Evolutionary conservation across 768 basidiomycete genomes (phyloP), one percentile per base, ranked within the genome.

Genomic region (Cyathus striatus): DNA sequence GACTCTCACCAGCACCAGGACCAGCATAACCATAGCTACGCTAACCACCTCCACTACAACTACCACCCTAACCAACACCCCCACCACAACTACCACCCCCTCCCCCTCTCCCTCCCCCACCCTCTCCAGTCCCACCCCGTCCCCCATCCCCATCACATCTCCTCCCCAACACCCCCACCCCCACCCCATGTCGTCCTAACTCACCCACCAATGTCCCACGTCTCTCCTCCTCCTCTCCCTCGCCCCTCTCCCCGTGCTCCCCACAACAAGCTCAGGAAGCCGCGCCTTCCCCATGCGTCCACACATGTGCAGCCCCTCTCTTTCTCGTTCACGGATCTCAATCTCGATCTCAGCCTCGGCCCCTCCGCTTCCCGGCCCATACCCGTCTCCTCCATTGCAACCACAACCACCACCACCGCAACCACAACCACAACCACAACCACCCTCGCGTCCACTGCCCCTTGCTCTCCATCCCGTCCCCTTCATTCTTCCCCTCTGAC

Each of bases 191-290:
- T n/a, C n/a, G n/a, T n/a, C n/a, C 27, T 30, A n/a, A 9, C n/a
- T n/a, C 27, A 9, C 27, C 27, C 27, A n/a, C n/a, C n/a, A 9
- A 9, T 30, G n/a, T n/a, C 9, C 9, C 27, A n/a, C 27, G 9
- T n/a, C 9, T 9, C 27, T 9, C n/a, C 9, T 30, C 27, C 27
- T 9, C 27, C 27, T 9, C 27, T n/a, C 41, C 12, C 23, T 18
- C 25, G 23, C 22, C 35, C 18, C 41, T 40, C 17, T 37, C 46
- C 9, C n/a, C 23, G 23, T n/a, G n/a, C n/a, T n/a, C n/a, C n/a
- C n/a, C 41, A 7, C 26, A 42, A 42, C 41, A 42, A 42, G 22
- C 41, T 42, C 7, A 7, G 41, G 12, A 42, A 42, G 20, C 41
- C 25, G 7, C 39, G 9, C 21, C 38, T 6, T 23, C 17, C 22